Percentiles rank a stretch among this genome's conserved stretches.
Conservation (phyloP, 2,329 filamentous ascomycete species). For the Arthrocladium fulminans region DNA sequence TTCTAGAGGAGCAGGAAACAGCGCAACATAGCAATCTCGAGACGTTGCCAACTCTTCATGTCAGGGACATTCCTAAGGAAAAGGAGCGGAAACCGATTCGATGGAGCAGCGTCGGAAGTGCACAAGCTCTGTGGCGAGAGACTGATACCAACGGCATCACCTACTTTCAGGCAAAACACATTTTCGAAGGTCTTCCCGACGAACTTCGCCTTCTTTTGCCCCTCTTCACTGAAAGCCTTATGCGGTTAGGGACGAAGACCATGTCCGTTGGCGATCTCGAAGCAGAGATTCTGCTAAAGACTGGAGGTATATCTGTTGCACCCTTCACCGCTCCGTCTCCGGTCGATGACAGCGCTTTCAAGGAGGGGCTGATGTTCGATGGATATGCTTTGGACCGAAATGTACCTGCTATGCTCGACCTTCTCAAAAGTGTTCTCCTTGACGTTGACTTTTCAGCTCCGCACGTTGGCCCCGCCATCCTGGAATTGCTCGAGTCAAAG, state of each 20-base stretch:
- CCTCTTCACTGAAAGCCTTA: conserved; percentile 82
- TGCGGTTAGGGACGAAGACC: conserved; percentile 81
- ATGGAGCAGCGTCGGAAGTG: conserved; percentile 48
- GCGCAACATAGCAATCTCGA: conserved; percentile 76
- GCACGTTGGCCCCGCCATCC: conserved; percentile 70
- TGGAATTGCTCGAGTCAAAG: conserved; percentile 75
- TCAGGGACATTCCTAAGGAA: conserved; percentile 75
- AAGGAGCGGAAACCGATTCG: conserved; percentile 65
- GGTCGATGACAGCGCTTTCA: conserved; percentile 57
- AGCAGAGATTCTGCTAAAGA: conserved; percentile 91
- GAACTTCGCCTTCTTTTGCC: conserved; percentile 78
- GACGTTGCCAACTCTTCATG: conserved; percentile 77
- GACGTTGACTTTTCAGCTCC: conserved; percentile 86
- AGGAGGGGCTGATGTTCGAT: conserved; percentile 73
- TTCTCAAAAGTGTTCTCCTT: conserved; percentile 68
- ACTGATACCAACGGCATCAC: conserved; percentile 91
- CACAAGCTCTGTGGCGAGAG: conserved; percentile 79
- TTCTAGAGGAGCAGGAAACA: conserved; percentile 74
- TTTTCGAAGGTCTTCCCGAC: conserved; percentile 67
- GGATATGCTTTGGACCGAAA: conserved; percentile 87
- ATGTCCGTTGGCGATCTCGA: conserved; percentile 92
- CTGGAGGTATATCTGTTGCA: conserved; percentile 76
- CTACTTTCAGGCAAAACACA: conserved; percentile 86
- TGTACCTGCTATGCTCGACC: conserved; percentile 79
- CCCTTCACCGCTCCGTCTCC: conserved; percentile 78